These are phyloP conservation scores for Pseudisothecium myosuroides DNA, from an alignment of 225 moss, liverwort and hornwort species.

Conservation along the genomic window DNA sequence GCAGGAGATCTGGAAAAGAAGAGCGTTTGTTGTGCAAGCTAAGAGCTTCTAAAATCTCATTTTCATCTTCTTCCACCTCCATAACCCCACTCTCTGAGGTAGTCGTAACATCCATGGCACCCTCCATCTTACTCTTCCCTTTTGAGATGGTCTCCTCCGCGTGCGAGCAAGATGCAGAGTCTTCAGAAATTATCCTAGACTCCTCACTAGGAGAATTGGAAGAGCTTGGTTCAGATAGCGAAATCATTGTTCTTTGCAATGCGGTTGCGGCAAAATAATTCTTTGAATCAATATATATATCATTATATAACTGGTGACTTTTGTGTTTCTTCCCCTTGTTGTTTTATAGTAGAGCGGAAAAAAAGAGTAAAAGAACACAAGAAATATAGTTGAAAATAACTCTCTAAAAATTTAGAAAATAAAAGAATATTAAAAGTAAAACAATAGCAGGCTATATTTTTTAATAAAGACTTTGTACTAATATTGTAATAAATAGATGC, in stretches of 20 bases:
- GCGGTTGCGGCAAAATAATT: conserved; percentile 72
- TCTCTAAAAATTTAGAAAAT: no score
- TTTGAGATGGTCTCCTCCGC: neutral
- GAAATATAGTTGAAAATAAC: no score
- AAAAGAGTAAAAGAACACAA: no score
- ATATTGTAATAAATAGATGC: no score
- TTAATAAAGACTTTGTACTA: no score
- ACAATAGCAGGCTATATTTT: no score
- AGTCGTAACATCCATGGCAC: conserved; percentile 1
- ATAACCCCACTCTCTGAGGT: conserved; percentile 2
- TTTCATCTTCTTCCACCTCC: conserved; percentile 29
- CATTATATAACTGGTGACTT: no score
- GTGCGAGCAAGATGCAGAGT: conserved; percentile 11
- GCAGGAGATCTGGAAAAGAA: conserved; percentile 73
- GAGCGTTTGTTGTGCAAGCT: neutral
- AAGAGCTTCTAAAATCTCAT: neutral
- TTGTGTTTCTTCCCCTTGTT: no score
- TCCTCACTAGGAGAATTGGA: neutral
- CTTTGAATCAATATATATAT: no score
- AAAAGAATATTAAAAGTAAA: no score
- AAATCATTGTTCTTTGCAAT: conserved; percentile 32
- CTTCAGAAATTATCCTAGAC: neutral
- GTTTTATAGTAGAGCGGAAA: no score
- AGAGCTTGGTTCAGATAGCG: neutral
- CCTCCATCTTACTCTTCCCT: conserved; percentile 30